Base-by-base conservation (phyloP, 176 grass and related monocot genomes). In the Juncus effusus region DNA sequence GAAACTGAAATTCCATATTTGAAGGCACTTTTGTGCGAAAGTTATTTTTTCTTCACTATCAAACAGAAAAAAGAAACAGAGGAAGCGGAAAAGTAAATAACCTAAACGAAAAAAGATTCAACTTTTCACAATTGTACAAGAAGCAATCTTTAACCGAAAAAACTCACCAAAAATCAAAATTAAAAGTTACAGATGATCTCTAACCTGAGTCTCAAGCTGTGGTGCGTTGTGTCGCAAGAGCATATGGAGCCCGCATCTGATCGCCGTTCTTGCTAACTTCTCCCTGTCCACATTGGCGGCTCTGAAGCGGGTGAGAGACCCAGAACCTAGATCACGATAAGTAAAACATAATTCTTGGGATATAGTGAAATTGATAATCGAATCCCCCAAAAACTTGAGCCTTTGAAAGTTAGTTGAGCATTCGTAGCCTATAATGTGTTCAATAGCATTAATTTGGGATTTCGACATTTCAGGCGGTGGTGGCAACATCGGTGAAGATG, bases 261-360 rank as follows among this genome's bases (percentile, higher is more conserved):
- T 63, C 42, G 90, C 86, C 54, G 77, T 64, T 54, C 90, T 83
- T 7, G 86, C 80, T 55, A 95, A 86, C 70, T 86, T 90, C 72
- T 95, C 90, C n/a, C 64, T 95, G 67, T 86, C 83, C 66, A 95
- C 83, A 73, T 95, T 95, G 55, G 86, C 86, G 16, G 83, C 78
- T 60, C 86, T 86, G 65, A 95, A 83, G 40, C 59, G 59, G 10
- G 90, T 86, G 77, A 95, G 77, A 10, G 59, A 71, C 7, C 90
- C 90, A 0, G 90, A 78, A 14, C 15, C 63, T 39, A 95, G 90
- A 40, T 41, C 10, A 5, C 13, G 49, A 79, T 95, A 90, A 13
- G 63, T 71, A 64, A 44, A 42, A 80, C 76, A 90, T 38, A 90
- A 16, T 36, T 86, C 73, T 5, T 68, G 54, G 6, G 86, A 79